A percentile compares a stretch with the other conserved stretches of the same genome.
Evolutionary conservation across 192 early-diverging fungal species (phyloP).

Genomic region (Linnemannia schmuckeri): DNA sequence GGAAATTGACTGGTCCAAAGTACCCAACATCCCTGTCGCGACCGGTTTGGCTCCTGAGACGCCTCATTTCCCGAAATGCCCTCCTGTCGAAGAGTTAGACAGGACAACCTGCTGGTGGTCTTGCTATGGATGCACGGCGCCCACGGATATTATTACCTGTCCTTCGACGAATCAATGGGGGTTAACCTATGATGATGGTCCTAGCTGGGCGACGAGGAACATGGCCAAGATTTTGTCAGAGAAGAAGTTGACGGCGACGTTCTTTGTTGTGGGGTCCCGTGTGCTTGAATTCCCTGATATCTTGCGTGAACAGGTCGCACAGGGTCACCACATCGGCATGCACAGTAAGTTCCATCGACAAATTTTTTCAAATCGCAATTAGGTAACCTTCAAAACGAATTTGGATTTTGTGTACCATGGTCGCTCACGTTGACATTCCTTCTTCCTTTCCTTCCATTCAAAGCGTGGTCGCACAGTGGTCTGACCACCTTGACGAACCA

Average conservation of each 20-base stretch:
- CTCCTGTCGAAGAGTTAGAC: neutral
- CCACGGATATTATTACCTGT: constrained; percentile 46
- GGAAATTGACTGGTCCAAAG: constrained; percentile 53
- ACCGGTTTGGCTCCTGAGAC: constrained; percentile 2
- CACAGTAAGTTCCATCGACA: constrained; percentile 56
- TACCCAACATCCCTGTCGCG: constrained; percentile 59
- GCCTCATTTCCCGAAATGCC: constrained; percentile 39
- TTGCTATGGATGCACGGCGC: constrained; percentile 48
- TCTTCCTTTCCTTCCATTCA: neutral
- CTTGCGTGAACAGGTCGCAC: constrained; percentile 44
- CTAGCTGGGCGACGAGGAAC: constrained; percentile 46
- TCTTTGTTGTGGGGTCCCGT: constrained; percentile 63
- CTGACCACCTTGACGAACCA: constrained; percentile 63
- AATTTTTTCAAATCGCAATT: too few species aligned
- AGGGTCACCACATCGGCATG: constrained; percentile 66
- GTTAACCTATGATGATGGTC: constrained; percentile 62
- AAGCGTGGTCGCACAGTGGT: constrained; percentile 69
- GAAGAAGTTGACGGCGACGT: constrained; percentile 49
- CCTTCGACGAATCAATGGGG: constrained; percentile 53
- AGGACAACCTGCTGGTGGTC: constrained; percentile 44
- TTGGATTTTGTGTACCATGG: neutral
- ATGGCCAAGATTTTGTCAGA: constrained; percentile 52
- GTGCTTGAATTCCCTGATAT: constrained; percentile 60
- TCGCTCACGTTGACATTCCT: neutral
- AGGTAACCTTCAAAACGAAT: neutral